phyloP scores from a whole-genome alignment of 495 filamentous ascomycete species.

The Usnea hakonensis region DNA sequence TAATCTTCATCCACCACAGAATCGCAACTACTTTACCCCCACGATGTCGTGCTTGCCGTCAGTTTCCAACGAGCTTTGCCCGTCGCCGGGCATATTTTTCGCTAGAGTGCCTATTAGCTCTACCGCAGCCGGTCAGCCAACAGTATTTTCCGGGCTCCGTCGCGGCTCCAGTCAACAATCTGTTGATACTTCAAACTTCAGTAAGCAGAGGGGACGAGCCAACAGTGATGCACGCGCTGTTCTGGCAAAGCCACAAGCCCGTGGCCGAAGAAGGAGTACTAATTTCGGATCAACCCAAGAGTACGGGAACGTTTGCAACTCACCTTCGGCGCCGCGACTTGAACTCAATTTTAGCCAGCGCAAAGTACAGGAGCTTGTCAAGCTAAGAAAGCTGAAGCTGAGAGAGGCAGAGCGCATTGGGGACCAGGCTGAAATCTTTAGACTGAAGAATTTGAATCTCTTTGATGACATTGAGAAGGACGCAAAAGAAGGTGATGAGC shows the following conservation, averaged over 20 bases:
- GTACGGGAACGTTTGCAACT: neutral
- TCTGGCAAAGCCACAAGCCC: neutral
- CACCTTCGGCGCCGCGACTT: neutral
- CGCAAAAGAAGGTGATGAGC: neutral
- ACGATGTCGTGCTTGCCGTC: neutral
- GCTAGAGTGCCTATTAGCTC: neutral
- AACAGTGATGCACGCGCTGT: neutral
- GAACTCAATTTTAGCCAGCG: neutral
- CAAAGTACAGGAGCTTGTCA: neutral
- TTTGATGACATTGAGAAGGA: conserved; percentile 4
- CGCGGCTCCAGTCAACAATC: neutral
- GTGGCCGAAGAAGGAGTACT: neutral
- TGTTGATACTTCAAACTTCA: neutral
- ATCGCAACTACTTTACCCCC: no score
- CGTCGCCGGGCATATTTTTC: neutral
- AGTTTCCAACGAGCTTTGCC: neutral
- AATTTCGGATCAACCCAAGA: conserved; percentile 5
- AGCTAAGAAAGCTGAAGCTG: conserved; percentile 1
- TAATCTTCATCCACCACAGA: neutral
- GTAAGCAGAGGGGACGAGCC: neutral
- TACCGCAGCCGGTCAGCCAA: neutral
- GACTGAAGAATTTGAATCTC: neutral
- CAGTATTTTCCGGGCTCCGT: neutral
- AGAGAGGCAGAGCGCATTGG: conserved; percentile 1
- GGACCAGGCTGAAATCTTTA: neutral